phyloP scores from a whole-genome alignment of 257 asterid species.

The Lantana camara region DNA sequence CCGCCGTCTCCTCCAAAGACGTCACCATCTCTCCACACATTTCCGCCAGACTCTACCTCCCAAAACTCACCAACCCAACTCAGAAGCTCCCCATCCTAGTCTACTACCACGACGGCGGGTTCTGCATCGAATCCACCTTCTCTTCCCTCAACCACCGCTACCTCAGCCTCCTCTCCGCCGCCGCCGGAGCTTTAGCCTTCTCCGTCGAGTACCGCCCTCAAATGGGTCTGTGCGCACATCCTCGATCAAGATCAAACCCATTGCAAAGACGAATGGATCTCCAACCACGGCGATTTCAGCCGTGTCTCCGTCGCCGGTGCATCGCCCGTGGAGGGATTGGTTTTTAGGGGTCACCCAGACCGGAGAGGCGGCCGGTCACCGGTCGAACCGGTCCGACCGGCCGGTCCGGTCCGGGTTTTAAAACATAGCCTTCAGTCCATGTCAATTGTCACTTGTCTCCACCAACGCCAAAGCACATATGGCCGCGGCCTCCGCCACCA shows the following conservation, averaged over 20 bases:
- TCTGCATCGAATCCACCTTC: too few relatives aligned
- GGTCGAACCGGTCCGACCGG: too few relatives aligned
- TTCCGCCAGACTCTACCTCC: background rate
- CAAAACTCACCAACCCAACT: background rate
- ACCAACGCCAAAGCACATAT: background rate
- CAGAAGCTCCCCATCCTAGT: too few relatives aligned
- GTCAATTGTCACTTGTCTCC: background rate
- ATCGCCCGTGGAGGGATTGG: too few relatives aligned
- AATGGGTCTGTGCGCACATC: constrained; percentile 13
- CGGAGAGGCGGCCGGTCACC: too few relatives aligned
- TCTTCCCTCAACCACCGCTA: too few relatives aligned
- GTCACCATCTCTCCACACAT: background rate
- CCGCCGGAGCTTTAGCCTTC: too few relatives aligned
- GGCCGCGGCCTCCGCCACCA: constrained; percentile 18
- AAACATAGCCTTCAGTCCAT: too few relatives aligned
- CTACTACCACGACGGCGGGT: too few relatives aligned
- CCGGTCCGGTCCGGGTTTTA: too few relatives aligned
- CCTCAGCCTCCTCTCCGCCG: too few relatives aligned
- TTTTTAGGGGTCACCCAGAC: too few relatives aligned
- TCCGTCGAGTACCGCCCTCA: constrained; percentile 23
- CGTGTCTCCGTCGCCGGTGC: constrained; percentile 39
- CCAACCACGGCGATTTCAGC: constrained; percentile 36
- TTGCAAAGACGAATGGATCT: constrained; percentile 2
- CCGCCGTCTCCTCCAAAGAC: background rate
- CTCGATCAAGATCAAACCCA: background rate